Conservation (phyloP, 768 basidiomycete genomes). For the Bullera alba region DNA sequence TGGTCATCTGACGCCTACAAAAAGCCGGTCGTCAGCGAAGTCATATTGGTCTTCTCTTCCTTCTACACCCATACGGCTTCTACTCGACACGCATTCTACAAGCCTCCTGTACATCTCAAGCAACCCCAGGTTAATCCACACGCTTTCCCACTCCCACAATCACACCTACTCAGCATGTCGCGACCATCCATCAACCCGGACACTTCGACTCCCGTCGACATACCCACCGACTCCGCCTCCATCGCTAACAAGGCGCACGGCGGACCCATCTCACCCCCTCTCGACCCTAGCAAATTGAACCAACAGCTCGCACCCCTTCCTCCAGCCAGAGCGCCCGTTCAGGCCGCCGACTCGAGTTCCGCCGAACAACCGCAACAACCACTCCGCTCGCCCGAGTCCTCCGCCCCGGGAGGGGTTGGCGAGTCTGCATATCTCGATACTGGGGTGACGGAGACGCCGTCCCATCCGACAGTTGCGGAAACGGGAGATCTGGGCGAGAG, state of each 20-base stretch:
- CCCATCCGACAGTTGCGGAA: conserved; percentile 26
- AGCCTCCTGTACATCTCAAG: no score
- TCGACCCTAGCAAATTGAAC: conserved; percentile 38
- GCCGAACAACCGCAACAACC: conserved; percentile 1
- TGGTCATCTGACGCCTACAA: no score
- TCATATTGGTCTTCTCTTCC: no score
- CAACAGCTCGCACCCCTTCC: conserved; percentile 26
- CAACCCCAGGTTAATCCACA: no score
- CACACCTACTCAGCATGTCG: no score
- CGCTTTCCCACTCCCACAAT: no score
- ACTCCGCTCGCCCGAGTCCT: conserved; percentile 12
- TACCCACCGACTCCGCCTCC: neutral
- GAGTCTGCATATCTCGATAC: conserved; percentile 32
- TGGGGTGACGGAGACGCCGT: conserved; percentile 6
- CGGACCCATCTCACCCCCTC: conserved; percentile 21
- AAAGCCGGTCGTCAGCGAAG: no score
- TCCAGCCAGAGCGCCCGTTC: neutral
- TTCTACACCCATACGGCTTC: no score
- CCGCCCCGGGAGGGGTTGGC: neutral
- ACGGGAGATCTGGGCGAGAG: conserved; percentile 14
- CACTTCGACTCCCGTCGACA: neutral
- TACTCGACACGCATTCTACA: no score
- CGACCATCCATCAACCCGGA: no score
- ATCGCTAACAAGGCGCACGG: neutral
- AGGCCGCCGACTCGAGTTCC: neutral